A percentile compares a stretch with the other conserved stretches of the same genome.
phyloP scores from a whole-genome alignment of 192 early-diverging fungal genomes.

The Umbelopsis ramanniana region DNA sequence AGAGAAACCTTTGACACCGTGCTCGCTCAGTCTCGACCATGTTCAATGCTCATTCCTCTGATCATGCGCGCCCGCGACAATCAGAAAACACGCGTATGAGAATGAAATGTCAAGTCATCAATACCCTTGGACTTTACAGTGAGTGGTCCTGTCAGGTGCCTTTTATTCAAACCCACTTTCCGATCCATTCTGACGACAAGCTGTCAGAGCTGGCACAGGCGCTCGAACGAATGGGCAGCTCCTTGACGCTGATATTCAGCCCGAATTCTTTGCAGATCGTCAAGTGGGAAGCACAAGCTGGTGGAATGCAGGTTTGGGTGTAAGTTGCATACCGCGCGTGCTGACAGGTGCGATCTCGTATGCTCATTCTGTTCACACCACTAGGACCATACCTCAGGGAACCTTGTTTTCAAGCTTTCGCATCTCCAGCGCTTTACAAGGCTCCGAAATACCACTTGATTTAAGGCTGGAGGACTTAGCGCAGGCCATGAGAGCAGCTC shows the following conservation, averaged over 20 bases:
- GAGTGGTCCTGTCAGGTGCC: background rate
- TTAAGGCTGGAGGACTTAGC: slow-evolving; percentile 67
- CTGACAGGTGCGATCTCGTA: background rate
- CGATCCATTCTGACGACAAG: background rate
- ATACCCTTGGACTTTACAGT: slow-evolving; percentile 5
- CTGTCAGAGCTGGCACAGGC: slow-evolving; percentile 56
- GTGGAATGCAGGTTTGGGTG: slow-evolving; percentile 75
- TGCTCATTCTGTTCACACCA: background rate
- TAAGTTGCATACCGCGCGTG: slow-evolving; percentile 35
- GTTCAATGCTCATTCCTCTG: background rate
- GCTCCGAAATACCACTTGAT: slow-evolving; percentile 77
- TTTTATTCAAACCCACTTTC: background rate
- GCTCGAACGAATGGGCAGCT: slow-evolving; percentile 74
- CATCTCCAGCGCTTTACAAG: slow-evolving; percentile 57
- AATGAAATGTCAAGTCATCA: slow-evolving; percentile 11
- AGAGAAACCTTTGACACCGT: too few species aligned
- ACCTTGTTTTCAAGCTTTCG: slow-evolving; percentile 73
- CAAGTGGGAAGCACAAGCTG: slow-evolving; percentile 59
- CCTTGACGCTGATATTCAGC: slow-evolving; percentile 69
- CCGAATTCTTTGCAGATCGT: slow-evolving; percentile 67
- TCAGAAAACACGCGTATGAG: background rate
- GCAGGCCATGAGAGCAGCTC: slow-evolving; percentile 64
- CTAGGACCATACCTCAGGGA: slow-evolving; percentile 32
- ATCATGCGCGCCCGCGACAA: background rate
- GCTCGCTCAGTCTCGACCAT: background rate